Conservation (phyloP, 768 basidiomycete species). For the Hortiboletus flavorubellus region DNA sequence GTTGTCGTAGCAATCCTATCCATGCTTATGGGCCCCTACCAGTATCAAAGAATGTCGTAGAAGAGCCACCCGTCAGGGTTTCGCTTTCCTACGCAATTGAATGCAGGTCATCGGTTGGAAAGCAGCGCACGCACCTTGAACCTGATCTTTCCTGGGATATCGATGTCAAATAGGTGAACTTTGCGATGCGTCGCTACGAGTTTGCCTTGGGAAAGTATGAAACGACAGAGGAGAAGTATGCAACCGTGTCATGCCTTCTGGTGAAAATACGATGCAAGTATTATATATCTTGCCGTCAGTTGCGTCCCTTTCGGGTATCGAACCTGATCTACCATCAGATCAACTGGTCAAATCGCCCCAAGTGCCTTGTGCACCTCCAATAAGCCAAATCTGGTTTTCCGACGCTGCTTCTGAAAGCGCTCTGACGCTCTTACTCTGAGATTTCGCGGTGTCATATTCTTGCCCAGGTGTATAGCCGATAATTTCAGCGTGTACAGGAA, state of each 20-base stretch:
- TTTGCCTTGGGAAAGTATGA: constrained; percentile 51
- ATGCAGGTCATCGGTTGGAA: not conserved
- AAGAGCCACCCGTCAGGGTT: constrained; percentile 73
- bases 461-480: constrained; percentile 61
- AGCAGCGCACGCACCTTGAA: constrained; percentile 62
- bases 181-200: constrained; percentile 89
- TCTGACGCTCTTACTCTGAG: constrained; percentile 71
- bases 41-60: constrained; percentile 81
- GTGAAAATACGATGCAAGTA: constrained; percentile 88
- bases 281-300: constrained; percentile 76
- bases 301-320: constrained; percentile 83
- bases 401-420: constrained; percentile 81
- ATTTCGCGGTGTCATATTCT: constrained; percentile 52
- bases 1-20: not conserved
- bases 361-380: constrained; percentile 65
- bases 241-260: constrained; percentile 46
- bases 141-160: constrained; percentile 88
- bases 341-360: not conserved
- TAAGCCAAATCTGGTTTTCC: constrained; percentile 78
- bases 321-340: constrained; percentile 50
- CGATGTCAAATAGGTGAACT: constrained; percentile 96
- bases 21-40: constrained; percentile 41
- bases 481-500: constrained; percentile 79
- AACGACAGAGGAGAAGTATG: not conserved
- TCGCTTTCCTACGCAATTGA: constrained; percentile 70